Evolutionary conservation across 2,329 filamentous ascomycete species (phyloP).

Genomic region (Beauveria asiatica): DNA sequence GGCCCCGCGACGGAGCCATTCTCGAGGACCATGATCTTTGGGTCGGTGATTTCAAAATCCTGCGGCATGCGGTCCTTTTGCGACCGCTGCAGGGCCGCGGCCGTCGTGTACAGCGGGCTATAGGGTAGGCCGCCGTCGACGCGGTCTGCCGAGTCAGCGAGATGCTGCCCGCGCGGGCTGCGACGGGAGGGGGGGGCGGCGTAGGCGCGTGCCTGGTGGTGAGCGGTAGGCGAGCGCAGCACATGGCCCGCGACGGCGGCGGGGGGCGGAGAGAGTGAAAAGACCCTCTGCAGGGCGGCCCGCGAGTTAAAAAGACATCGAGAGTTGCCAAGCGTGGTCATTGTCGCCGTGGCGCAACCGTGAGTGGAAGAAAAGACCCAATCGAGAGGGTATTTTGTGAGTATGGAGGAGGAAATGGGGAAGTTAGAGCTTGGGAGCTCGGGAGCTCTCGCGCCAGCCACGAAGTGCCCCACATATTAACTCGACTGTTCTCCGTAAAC

Average conservation of each 20-base stretch:
- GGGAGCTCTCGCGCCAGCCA: not conserved
- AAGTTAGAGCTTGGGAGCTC: constrained; percentile 2
- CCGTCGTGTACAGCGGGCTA: constrained; percentile 29
- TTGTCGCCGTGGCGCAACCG: not conserved
- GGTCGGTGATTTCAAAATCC: constrained; percentile 37
- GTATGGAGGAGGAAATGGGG: constrained; percentile 3
- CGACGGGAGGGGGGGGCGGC: constrained; percentile 8
- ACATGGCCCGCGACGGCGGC: not conserved
- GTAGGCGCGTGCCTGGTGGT: constrained; percentile 15
- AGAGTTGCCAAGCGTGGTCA: constrained; percentile 25
- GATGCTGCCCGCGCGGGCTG: constrained; percentile 1
- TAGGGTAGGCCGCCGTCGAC: constrained; percentile 17
- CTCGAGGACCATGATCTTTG: constrained; percentile 33
- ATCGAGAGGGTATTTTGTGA: not conserved
- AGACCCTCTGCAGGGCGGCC: constrained; percentile 38
- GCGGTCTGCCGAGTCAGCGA: constrained; percentile 2
- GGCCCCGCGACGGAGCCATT: constrained; percentile 32
- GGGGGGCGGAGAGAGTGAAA: constrained; percentile 26
- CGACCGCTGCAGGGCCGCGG: constrained; percentile 23
- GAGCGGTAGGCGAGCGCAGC: not conserved
- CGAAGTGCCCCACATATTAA: too few relatives aligned
- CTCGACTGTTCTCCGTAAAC: too few relatives aligned
- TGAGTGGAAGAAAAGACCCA: not conserved
- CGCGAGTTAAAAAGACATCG: constrained; percentile 35
- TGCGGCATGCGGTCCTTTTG: constrained; percentile 31